Base-by-base conservation (phyloP, 2,329 filamentous ascomycete genomes). In the Phaeosphaeriaceae sp. region DNA sequence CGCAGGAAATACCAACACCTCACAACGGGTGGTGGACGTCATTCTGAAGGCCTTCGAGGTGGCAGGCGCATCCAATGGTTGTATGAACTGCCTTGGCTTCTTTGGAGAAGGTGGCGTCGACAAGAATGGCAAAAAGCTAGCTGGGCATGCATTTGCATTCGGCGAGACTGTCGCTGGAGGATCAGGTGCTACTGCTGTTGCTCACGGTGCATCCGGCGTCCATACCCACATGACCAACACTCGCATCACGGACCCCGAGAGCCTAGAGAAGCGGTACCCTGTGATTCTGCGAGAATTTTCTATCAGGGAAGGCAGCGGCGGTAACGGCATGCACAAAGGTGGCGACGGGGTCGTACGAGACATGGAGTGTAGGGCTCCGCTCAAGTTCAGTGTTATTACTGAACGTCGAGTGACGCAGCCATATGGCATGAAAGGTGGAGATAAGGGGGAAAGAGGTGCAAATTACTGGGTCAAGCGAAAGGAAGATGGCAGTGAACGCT, bases 221-320 rank as follows among this genome's bases (percentile, higher is more conserved):
- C 91, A 94, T 73, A 90, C 87, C 1, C 91, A 94, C 78, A 93
- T 94, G 90, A 94, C 92, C 7, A 95, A 95, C 75, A 94, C 91
- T 2, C 85, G 91, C 15, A 94, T 94, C 71, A 94, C 91, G 0
- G 92, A 94, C 72, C 84, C 89, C 0, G 92, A 95, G 74, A 86
- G 93, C 7, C 91, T 94, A 64, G 91, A 94, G 79, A 83, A 89
- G 26, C 81, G 91, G 9, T 93, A 93, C 69, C 91, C 91, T 0
- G 90, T 93, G 1, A 76, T 95, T 1, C 79, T 95, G 32, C 83
- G 89, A 6, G 85, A 91, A 65, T 94, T 94, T 74, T 83, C 84
- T 13, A 79, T 94, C 10, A 79, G 91, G 1, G 65, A 78, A 1
- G 88, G 86, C 0, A 89, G 86, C 32, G 88, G 87, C 0, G 91